Conservation (phyloP, 176 grass and related monocot genomes). For the Oryza longistaminata region DNA sequence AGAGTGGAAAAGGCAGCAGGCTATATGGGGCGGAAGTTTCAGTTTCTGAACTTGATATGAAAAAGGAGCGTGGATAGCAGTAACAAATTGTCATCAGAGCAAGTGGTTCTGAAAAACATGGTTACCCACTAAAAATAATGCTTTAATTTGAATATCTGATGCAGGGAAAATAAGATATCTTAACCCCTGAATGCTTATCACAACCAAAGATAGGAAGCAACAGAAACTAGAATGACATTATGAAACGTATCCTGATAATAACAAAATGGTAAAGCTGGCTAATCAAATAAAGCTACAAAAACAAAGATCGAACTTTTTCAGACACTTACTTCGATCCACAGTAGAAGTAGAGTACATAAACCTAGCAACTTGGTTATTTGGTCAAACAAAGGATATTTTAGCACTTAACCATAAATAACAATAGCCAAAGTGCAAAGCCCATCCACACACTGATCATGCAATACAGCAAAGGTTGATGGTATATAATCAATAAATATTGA, state of each 20-base stretch:
- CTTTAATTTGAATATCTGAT: neutral
- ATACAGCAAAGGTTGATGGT: neutral
- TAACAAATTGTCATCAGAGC: neutral
- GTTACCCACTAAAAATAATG: neutral
- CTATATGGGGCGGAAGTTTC: neutral
- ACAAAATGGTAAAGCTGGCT: neutral
- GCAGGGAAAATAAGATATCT: neutral
- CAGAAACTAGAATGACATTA: neutral
- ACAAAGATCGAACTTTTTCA: neutral
- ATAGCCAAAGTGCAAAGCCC: neutral
- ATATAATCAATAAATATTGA: neutral
- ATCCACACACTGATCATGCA: neutral
- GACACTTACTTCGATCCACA: neutral
- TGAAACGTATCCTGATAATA: neutral
- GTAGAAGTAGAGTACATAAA: neutral
- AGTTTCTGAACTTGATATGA: neutral
- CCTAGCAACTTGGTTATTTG: neutral
- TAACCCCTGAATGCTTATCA: neutral
- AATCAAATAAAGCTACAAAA: neutral
- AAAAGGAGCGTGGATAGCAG: neutral
- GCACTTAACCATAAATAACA: neutral
- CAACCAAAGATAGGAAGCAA: neutral
- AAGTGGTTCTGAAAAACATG: neutral
- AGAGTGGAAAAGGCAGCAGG: neutral
- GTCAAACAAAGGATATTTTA: neutral